Evolutionary conservation across 2,329 filamentous ascomycete species (phyloP).

Genomic region (Colletotrichum shisoi): DNA sequence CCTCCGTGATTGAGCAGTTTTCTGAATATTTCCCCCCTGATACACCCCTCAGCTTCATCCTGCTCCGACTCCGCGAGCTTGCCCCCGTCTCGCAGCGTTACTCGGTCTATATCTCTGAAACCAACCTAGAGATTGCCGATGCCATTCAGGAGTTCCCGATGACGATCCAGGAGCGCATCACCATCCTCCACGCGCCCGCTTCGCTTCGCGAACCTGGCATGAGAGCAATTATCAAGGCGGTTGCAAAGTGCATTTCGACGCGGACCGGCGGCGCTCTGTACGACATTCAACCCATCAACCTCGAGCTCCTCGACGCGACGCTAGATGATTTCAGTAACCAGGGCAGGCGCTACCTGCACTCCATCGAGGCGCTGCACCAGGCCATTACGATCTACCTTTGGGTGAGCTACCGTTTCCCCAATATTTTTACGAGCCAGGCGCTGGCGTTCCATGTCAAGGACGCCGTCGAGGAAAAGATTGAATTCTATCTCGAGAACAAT

Average conservation of each 20-base stretch:
- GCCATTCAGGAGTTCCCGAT: constrained; percentile 76
- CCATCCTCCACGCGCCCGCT: constrained; percentile 76
- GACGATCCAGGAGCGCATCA: constrained; percentile 75
- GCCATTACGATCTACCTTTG: constrained; percentile 86
- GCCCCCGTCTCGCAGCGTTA: constrained; percentile 71
- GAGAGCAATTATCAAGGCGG: constrained; percentile 63
- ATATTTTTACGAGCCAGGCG: constrained; percentile 77
- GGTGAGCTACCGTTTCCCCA: constrained; percentile 88
- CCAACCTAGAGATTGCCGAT: constrained; percentile 73
- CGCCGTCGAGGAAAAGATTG: constrained; percentile 79
- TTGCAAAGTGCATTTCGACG: constrained; percentile 74
- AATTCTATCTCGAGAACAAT: constrained; percentile 60
- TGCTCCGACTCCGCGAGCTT: constrained; percentile 77
- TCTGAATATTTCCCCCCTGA: constrained; percentile 80
- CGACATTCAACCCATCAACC: constrained; percentile 72
- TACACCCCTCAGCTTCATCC: constrained; percentile 83
- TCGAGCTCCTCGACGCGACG: constrained; percentile 78
- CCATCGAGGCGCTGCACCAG: constrained; percentile 81
- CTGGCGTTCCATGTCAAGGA: constrained; percentile 82
- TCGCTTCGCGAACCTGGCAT: constrained; percentile 60
- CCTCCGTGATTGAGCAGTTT: constrained; percentile 75
- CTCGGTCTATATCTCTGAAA: constrained; percentile 66
- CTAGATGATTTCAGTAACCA: constrained; percentile 41
- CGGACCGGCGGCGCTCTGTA: constrained; percentile 73
- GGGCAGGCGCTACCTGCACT: constrained; percentile 63